Percentiles rank a stretch among this genome's conserved stretches.
phyloP scores from a whole-genome alignment of 305 asterid species.

The Rubia peregrina region DNA sequence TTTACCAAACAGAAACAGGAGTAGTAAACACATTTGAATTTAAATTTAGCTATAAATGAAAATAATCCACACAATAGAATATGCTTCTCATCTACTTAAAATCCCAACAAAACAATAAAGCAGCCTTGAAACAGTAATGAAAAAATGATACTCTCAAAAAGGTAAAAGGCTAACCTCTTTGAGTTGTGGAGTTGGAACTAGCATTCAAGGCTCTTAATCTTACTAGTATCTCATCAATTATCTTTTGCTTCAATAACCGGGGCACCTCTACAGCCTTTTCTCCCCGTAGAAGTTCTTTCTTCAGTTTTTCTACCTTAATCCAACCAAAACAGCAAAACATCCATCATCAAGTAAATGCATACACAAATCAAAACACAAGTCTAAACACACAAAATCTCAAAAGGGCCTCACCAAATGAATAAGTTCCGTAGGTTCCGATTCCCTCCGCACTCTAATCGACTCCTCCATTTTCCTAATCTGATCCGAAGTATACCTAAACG shows the following conservation, averaged over 20 bases:
- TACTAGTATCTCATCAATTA: conserved; percentile 46
- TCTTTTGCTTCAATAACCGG: conserved; percentile 42
- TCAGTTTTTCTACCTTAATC: conserved; percentile 49
- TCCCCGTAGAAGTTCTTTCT: conserved; percentile 36
- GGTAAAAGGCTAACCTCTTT: conserved; percentile 42
- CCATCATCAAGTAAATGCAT: conserved; percentile 8
- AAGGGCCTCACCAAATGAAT: conserved; percentile 53
- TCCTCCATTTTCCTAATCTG: conserved; percentile 85
- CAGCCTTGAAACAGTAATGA: neutral
- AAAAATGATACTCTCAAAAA: conserved; percentile 8
- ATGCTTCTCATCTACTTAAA: neutral
- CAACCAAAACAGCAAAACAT: conserved; percentile 16
- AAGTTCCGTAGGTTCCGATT: conserved; percentile 69
- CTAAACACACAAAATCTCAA: conserved; percentile 15
- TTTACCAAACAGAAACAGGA: neutral
- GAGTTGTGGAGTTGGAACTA: conserved; percentile 41
- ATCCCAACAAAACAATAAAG: neutral
- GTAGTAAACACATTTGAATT: neutral
- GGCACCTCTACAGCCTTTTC: conserved; percentile 52
- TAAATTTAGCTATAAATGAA: neutral
- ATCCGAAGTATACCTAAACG: conserved; percentile 52
- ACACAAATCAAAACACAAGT: conserved; percentile 9
- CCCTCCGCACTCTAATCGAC: conserved; percentile 60
- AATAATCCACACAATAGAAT: neutral
- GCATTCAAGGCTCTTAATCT: conserved; percentile 49